These are phyloP conservation scores for Panicum virgatum DNA, from an alignment of 202 grass and related monocot genomes.

Conservation along the genomic window DNA sequence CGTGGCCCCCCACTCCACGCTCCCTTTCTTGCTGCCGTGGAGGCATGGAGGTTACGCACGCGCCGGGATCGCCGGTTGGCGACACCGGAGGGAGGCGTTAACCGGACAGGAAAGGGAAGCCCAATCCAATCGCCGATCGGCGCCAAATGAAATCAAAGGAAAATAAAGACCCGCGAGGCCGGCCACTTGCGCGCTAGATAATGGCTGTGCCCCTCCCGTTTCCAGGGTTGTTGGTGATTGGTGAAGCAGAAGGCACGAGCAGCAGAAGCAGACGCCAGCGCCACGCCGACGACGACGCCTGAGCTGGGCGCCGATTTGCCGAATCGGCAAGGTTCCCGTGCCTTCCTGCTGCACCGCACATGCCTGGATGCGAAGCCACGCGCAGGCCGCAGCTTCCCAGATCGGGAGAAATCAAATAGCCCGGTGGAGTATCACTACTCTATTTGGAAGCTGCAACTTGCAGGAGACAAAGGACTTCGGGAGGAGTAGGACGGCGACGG, in stretches of 20 bases:
- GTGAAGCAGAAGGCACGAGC: too few relatives aligned
- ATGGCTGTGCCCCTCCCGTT: not conserved
- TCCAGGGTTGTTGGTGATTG: not conserved
- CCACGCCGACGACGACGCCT: not conserved
- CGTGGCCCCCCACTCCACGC: not conserved
- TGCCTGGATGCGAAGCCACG: not conserved
- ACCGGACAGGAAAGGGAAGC: conserved; percentile 1
- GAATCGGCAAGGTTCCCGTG: not conserved
- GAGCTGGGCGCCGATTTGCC: not conserved
- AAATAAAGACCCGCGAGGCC: not conserved
- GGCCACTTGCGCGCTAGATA: not conserved
- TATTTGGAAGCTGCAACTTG: conserved; percentile 17
- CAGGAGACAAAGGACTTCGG: not conserved
- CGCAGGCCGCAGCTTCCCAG: not conserved
- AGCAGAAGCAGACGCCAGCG: not conserved
- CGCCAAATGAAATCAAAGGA: not conserved
- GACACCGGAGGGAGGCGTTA: not conserved
- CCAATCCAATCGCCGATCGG: not conserved
- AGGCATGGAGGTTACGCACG: not conserved
- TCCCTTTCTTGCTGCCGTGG: not conserved
- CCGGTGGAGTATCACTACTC: not conserved
- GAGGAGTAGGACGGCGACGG: not conserved
- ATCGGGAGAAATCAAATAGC: not conserved
- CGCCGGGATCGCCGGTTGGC: too few relatives aligned
- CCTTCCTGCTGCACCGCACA: not conserved